These are phyloP conservation scores for Chlamydomonas applanata DNA, from an alignment of 139 green algal species.

Conservation along the genomic window DNA sequence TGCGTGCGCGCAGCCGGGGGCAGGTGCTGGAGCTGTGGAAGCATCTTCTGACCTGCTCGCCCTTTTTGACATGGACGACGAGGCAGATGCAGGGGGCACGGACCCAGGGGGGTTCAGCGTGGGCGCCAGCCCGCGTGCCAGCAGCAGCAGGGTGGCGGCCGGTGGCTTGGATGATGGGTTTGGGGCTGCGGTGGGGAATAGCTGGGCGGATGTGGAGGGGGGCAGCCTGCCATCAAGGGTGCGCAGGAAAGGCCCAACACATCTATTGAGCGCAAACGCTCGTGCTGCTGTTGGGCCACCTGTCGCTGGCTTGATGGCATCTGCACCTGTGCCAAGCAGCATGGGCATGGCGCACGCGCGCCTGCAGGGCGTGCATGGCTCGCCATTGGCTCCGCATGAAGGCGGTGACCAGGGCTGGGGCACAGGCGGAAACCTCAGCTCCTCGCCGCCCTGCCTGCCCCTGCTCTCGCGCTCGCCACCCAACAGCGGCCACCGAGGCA, in stretches of 20 bases:
- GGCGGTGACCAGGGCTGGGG: background rate
- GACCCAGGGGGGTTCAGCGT: background rate
- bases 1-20: background rate
- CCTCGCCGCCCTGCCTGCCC: conserved; percentile 1
- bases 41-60: background rate
- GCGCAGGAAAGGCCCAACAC: background rate
- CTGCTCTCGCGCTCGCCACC: conserved; percentile 23
- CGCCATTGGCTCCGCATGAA: no score
- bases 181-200: background rate
- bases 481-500: conserved; percentile 15
- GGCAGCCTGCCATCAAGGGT: background rate
- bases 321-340: no score
- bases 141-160: no score
- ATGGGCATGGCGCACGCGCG: no score
- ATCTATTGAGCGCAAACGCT: background rate
- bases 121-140: no score
- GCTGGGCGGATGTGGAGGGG: background rate
- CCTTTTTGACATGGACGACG: conserved; percentile 14
- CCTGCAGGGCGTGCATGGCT: no score
- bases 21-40: background rate
- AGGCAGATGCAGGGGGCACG: background rate
- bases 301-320: no score
- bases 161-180: background rate
- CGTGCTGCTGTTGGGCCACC: background rate
- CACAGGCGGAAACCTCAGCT: conserved; percentile 18